A percentile compares a stretch with the other conserved stretches of the same genome.
phyloP scores from a whole-genome alignment of 2,329 filamentous ascomycete species.

The Cladophialophora bantiana region DNA sequence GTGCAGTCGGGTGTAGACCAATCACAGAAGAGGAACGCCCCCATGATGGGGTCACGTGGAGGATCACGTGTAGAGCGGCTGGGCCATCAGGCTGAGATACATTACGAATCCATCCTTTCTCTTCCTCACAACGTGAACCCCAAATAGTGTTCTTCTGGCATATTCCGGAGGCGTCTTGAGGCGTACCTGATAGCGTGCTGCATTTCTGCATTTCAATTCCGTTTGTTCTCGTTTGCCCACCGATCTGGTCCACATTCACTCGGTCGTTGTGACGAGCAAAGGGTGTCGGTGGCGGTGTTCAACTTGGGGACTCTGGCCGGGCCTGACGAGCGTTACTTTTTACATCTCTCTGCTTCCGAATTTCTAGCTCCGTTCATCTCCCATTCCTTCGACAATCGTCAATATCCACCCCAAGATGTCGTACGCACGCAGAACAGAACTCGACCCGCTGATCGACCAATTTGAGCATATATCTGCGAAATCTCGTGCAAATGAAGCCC shows the following conservation, averaged over 20 bases:
- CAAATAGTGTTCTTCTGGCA: slow-evolving; percentile 22
- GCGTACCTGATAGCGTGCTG: neutral
- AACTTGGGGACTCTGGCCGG: neutral
- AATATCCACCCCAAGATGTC: slow-evolving; percentile 26
- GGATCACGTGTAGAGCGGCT: slow-evolving; percentile 25
- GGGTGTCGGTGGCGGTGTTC: neutral
- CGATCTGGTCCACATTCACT: neutral
- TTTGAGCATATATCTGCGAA: slow-evolving; percentile 62
- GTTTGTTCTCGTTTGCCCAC: neutral
- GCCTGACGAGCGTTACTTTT: neutral
- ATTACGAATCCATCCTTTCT: slow-evolving; percentile 31
- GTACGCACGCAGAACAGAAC: slow-evolving; percentile 42
- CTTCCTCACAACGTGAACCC: neutral
- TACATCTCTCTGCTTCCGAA: neutral
- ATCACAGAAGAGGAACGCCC: neutral
- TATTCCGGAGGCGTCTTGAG: slow-evolving; percentile 23
- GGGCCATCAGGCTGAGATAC: slow-evolving; percentile 32
- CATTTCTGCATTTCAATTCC: neutral
- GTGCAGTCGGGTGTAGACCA: slow-evolving; percentile 2
- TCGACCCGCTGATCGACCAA: slow-evolving; percentile 57
- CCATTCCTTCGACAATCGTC: neutral
- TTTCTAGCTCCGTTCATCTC: neutral
- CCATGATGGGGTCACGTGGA: neutral
- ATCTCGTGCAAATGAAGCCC: slow-evolving; percentile 59
- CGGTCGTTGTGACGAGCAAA: neutral